Evolutionary conservation across 768 basidiomycete genomes (phyloP), one percentile per base, ranked within the genome.

Genomic region (Pisolithus albus): DNA sequence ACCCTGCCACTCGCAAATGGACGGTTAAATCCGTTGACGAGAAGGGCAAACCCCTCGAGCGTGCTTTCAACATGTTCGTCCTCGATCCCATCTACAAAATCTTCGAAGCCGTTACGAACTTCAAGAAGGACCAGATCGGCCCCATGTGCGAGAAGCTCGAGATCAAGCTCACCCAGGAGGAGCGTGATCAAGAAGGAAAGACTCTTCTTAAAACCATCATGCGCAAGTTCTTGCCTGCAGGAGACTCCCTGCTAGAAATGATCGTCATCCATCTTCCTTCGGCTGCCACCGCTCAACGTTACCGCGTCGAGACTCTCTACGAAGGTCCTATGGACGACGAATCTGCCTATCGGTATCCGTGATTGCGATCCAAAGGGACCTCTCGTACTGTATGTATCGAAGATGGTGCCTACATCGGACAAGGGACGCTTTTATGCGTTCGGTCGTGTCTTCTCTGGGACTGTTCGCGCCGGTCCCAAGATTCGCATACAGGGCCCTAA

Each of bases 391-490:
- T 99, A 99, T 74, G 79, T 99, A 75, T 98, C 96, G 60, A 98
- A 98, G 84, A 98, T 99, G 96, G 96, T 98, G 63, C 96, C 96
- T 56, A 97, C 96, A 39, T 96, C 96, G 61, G 96, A 99, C 73
- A 98, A 98, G 76, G 96, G 96, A 65, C 93, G 96, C 55, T 99
- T 98, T 88, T 98, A 98, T 73, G 96, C 96, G 55, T 99, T 99
- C 72, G 96, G 96, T 73, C 96, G 96, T 81, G 86, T 99, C 76
- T 99, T 99, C 82, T 90, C 96, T 57, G 96, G 96, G 66, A 98
- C 93, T 56, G 93, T 98, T 66, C 85, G 82, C 60, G 83, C 96
- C 52, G 96, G 96, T 51, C 96, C 96, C 66, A 99, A 99, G 77
- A 83, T 98, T 74, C 92, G 96, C 65, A 98, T 99, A 64, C 96